phyloP scores from a whole-genome alignment of 1,139 yeast genomes.

The Lodderomyces beijingensis region DNA sequence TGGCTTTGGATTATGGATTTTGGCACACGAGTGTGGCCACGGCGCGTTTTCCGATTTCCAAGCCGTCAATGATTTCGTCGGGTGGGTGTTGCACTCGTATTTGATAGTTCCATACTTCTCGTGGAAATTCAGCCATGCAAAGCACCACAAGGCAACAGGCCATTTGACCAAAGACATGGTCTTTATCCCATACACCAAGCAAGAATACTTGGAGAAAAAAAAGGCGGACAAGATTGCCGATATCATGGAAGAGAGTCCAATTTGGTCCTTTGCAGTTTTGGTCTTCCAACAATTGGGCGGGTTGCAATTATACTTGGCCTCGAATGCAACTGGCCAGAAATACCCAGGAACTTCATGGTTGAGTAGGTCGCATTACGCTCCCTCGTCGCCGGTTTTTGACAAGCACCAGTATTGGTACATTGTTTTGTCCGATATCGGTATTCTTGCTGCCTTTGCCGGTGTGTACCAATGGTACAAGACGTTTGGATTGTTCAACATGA shows the following conservation, averaged over 20 bases:
- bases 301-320: conserved; percentile 59
- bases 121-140: conserved; percentile 79
- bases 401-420: conserved; percentile 66
- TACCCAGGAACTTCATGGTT: conserved; percentile 49
- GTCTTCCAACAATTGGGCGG: conserved; percentile 75
- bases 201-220: conserved; percentile 43
- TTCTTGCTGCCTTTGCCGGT: conserved; percentile 47
- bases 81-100: conserved; percentile 80
- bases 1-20: conserved; percentile 79
- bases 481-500: conserved; percentile 61
- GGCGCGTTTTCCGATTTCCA: conserved; percentile 75
- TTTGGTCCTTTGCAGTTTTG: conserved; percentile 51
- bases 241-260: conserved; percentile 69
- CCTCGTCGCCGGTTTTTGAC: conserved; percentile 70
- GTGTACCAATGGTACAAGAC: conserved; percentile 61
- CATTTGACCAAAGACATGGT: conserved; percentile 80
- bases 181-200: conserved; percentile 67
- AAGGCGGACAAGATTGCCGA: conserved; percentile 48
- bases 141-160: conserved; percentile 88
- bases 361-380: conserved; percentile 60
- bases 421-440: conserved; percentile 69
- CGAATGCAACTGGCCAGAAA: conserved; percentile 76
- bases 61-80: conserved; percentile 66
- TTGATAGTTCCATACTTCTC: conserved; percentile 80
- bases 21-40: conserved; percentile 92